Conservation (phyloP, 2,329 filamentous ascomycete species). For the Emergomyces pasteurianus region DNA sequence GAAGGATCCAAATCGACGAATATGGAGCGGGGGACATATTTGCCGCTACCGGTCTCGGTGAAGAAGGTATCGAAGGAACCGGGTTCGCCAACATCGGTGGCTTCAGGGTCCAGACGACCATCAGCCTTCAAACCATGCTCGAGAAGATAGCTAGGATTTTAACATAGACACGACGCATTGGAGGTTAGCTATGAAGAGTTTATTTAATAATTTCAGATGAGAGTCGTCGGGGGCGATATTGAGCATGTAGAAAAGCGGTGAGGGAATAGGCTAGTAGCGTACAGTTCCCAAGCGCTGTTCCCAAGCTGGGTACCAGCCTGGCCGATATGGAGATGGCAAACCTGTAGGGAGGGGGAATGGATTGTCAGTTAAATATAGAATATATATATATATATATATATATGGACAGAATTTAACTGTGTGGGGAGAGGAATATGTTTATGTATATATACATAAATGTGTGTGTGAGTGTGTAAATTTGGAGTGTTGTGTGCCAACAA, state of each 20-base stretch:
- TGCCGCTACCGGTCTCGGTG: conserved; percentile 50
- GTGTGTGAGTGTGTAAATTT: no score
- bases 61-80: conserved; percentile 56
- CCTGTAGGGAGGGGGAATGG: conserved; percentile 29
- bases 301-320: conserved; percentile 57
- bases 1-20: conserved; percentile 56
- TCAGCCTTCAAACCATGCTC: conserved; percentile 53
- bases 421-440: conserved; percentile 6
- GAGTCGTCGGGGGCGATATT: neutral
- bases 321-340: conserved; percentile 56
- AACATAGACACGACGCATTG: neutral
- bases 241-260: conserved; percentile 5
- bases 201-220: neutral
- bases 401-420: neutral
- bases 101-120: conserved; percentile 46
- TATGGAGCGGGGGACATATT: conserved; percentile 57
- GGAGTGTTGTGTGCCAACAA: conserved; percentile 5
- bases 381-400: neutral
- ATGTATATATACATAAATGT: neutral
- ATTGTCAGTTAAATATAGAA: neutral
- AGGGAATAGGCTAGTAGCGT: conserved; percentile 26
- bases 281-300: conserved; percentile 60
- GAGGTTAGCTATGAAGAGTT: neutral
- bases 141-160: conserved; percentile 44
- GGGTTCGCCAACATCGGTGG: conserved; percentile 39